phyloP scores from a whole-genome alignment of 768 basidiomycete species.

The Pholiota microspora region DNA sequence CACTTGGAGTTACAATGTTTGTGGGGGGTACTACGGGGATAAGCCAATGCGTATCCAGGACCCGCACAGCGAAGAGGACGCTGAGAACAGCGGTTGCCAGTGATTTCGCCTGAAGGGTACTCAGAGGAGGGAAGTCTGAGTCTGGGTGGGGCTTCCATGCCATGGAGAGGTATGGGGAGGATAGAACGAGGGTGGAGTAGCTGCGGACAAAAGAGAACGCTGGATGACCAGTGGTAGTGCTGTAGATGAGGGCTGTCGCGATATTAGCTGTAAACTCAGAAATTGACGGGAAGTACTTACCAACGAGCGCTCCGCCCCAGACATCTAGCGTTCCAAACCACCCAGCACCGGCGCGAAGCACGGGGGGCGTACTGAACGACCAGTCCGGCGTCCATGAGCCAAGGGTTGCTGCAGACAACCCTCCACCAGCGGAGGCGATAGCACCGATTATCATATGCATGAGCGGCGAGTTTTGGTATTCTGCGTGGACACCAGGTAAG shows the following conservation, averaged over 20 bases:
- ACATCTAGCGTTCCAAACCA: conserved; percentile 43
- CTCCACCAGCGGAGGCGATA: conserved; percentile 45
- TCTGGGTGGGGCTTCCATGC: conserved; percentile 22
- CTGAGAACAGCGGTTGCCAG: conserved; percentile 30
- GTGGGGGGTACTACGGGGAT: not conserved
- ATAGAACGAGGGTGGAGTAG: conserved; percentile 20
- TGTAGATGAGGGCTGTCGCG: conserved; percentile 28
- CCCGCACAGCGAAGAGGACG: conserved; percentile 34
- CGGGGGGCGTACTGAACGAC: conserved; percentile 44
- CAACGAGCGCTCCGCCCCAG: conserved; percentile 50
- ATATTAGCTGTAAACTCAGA: not conserved
- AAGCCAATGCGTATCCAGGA: conserved; percentile 28
- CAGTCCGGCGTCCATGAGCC: conserved; percentile 42
- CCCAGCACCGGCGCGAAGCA: conserved; percentile 38
- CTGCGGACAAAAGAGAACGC: conserved; percentile 26
- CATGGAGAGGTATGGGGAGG: conserved; percentile 14
- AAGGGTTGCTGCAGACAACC: conserved; percentile 42
- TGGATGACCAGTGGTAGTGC: conserved; percentile 28
- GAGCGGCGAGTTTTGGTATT: conserved; percentile 36
- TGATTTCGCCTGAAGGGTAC: conserved; percentile 29
- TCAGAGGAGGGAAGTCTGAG: conserved; percentile 21
- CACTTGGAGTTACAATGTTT: not conserved
- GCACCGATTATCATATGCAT: conserved; percentile 49
- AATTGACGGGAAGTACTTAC: conserved; percentile 21
- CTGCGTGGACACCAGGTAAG: conserved; percentile 29